A percentile compares a stretch with the other conserved stretches of the same genome.
These are phyloP conservation scores for Diversispora eburnea DNA, from an alignment of 192 early-diverging fungal species.

Conservation along the genomic window DNA sequence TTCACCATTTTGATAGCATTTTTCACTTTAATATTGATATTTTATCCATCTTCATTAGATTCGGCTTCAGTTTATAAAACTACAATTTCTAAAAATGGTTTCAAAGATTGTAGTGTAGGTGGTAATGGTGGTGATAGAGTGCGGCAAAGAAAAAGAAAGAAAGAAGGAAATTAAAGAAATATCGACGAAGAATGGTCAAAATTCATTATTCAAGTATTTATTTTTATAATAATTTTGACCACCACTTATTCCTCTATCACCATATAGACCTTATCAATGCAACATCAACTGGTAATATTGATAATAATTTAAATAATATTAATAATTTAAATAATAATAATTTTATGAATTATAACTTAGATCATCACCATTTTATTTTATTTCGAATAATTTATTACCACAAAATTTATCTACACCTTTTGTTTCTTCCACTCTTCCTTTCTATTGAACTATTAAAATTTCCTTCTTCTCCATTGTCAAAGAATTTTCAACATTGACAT, in stretches of 20 bases:
- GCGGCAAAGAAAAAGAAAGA: no score
- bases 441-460: constrained; percentile 4
- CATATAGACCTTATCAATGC: neutral
- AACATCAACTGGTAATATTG: neutral
- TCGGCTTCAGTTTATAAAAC: neutral
- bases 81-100: neutral
- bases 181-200: neutral
- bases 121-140: no score
- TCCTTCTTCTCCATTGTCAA: constrained; percentile 4
- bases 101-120: neutral
- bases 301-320: neutral
- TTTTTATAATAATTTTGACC: neutral
- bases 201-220: neutral
- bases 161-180: no score
- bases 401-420: neutral
- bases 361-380: neutral
- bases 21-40: constrained; percentile 15
- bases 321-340: neutral
- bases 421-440: no score
- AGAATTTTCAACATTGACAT: neutral
- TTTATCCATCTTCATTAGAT: constrained; percentile 11
- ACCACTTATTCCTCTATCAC: constrained; percentile 11
- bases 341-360: neutral
- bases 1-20: constrained; percentile 15
- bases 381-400: constrained; percentile 11